These are phyloP conservation scores for Striga asiatica DNA, from an alignment of 257 asterid genomes.

Conservation along the genomic window DNA sequence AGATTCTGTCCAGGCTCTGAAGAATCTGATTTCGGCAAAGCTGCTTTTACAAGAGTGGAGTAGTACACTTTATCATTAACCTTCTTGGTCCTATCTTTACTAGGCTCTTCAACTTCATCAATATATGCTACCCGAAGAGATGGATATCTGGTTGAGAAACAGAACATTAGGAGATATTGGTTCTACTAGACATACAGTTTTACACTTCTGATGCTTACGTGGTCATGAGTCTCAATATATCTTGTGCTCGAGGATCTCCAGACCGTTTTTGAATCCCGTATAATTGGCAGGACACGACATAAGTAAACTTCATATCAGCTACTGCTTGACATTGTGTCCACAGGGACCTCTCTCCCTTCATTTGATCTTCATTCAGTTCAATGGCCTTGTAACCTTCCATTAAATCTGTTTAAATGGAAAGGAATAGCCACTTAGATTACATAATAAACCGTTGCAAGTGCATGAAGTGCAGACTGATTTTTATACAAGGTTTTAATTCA, in stretches of 20 bases:
- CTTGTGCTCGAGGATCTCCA: conserved; percentile 88
- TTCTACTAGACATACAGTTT: neutral
- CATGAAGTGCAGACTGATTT: neutral
- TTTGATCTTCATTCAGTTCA: conserved; percentile 91
- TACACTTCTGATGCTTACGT: conserved; percentile 35
- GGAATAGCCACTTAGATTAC: conserved; percentile 6
- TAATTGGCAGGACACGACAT: conserved; percentile 87
- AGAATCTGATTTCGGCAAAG: conserved; percentile 75
- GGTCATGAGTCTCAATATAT: conserved; percentile 83
- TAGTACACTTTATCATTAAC: conserved; percentile 81
- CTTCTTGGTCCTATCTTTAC: conserved; percentile 68
- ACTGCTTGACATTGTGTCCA: conserved; percentile 99
- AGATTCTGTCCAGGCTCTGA: conserved; percentile 87
- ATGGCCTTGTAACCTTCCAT: conserved; percentile 97
- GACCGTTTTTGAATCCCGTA: conserved; percentile 94
- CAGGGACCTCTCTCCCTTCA: conserved; percentile 89
- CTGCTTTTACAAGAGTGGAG: conserved; percentile 92
- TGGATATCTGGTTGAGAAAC: conserved; percentile 54
- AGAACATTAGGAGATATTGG: conserved; percentile 12
- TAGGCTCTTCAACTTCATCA: conserved; percentile 96
- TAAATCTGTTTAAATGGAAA: conserved; percentile 46
- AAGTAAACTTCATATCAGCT: conserved; percentile 96
- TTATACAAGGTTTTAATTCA: no score
- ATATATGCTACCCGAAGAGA: conserved; percentile 96
- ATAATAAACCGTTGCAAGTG: neutral